These are phyloP conservation scores for Hortiboletus rubellus DNA, from an alignment of 1,284 basidiomycete genomes.

Conservation along the genomic window DNA sequence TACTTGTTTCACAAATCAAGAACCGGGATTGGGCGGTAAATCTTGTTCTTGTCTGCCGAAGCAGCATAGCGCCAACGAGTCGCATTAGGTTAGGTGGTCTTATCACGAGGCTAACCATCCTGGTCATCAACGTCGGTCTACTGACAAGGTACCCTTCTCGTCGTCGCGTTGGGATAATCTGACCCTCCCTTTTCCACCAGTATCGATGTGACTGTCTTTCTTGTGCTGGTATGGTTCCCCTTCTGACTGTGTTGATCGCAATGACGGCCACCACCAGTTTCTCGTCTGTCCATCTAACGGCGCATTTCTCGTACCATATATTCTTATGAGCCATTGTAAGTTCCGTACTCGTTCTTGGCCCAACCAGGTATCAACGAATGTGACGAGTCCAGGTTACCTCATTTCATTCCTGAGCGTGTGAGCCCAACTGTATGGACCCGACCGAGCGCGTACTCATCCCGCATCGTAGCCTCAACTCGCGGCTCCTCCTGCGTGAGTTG, in stretches of 20 bases:
- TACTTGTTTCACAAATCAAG: conserved; percentile 36
- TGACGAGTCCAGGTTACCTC: conserved; percentile 23
- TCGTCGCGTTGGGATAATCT: neutral
- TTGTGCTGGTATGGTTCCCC: conserved; percentile 26
- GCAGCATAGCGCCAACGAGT: neutral
- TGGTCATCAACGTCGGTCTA: conserved; percentile 34
- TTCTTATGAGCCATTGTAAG: conserved; percentile 36
- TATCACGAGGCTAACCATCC: conserved; percentile 31
- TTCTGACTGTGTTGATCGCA: neutral
- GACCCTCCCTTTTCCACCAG: conserved; percentile 6
- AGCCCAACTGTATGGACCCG: neutral
- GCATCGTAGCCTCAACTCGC: conserved; percentile 29
- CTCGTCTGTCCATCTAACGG: conserved; percentile 35
- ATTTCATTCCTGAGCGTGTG: conserved; percentile 37
- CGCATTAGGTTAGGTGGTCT: conserved; percentile 29
- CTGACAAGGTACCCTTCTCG: conserved; percentile 29
- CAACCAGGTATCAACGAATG: neutral
- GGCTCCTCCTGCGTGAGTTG: conserved; percentile 30
- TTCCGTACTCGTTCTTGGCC: neutral
- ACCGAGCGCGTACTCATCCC: neutral
- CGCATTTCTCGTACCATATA: conserved; percentile 34
- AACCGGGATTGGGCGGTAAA: conserved; percentile 33
- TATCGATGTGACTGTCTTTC: conserved; percentile 32
- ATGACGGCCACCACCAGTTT: conserved; percentile 21
- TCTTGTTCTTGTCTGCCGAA: neutral